Conservation (phyloP, 2,329 filamentous ascomycete species). For the Scopulariopsis brevicaulis region DNA sequence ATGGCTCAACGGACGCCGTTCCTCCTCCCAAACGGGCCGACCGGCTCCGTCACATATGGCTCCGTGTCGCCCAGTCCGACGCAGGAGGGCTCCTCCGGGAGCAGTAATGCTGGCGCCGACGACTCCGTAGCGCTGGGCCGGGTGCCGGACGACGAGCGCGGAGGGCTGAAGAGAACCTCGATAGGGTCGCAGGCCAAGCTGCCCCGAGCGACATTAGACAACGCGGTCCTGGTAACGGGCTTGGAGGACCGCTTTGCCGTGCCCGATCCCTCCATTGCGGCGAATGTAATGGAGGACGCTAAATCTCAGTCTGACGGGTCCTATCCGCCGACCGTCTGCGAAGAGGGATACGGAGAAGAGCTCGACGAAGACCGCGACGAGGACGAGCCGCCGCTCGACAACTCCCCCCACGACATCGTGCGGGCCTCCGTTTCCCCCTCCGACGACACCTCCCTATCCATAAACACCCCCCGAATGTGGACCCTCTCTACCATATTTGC, state of each 20-base stretch:
- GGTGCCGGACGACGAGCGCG: not conserved
- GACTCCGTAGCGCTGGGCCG: constrained; percentile 12
- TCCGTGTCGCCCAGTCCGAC: constrained; percentile 23
- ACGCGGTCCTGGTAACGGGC: constrained; percentile 37
- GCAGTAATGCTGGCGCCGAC: constrained; percentile 18
- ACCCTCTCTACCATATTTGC: constrained; percentile 68
- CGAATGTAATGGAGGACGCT: constrained; percentile 29
- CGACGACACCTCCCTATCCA: constrained; percentile 67
- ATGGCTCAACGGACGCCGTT: constrained; percentile 20
- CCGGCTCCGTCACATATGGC: constrained; percentile 23
- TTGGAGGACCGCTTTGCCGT: constrained; percentile 41
- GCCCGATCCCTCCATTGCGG: constrained; percentile 33
- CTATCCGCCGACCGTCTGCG: constrained; percentile 15
- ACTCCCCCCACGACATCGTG: constrained; percentile 69
- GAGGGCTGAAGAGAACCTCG: not conserved
- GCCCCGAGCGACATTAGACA: constrained; percentile 34
- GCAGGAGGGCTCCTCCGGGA: constrained; percentile 22
- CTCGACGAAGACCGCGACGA: constrained; percentile 14
- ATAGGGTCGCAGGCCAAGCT: not conserved
- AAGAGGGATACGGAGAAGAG: constrained; percentile 13
- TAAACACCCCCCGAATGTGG: constrained; percentile 87
- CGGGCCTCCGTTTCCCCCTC: constrained; percentile 67
- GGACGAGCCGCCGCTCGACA: constrained; percentile 43
- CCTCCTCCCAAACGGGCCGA: constrained; percentile 15
- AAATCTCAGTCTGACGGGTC: constrained; percentile 23